Evolutionary conservation across 257 asterid genomes (phyloP), one percentile per base, ranked within the genome.

Genomic region (Capsicum pubescens): DNA sequence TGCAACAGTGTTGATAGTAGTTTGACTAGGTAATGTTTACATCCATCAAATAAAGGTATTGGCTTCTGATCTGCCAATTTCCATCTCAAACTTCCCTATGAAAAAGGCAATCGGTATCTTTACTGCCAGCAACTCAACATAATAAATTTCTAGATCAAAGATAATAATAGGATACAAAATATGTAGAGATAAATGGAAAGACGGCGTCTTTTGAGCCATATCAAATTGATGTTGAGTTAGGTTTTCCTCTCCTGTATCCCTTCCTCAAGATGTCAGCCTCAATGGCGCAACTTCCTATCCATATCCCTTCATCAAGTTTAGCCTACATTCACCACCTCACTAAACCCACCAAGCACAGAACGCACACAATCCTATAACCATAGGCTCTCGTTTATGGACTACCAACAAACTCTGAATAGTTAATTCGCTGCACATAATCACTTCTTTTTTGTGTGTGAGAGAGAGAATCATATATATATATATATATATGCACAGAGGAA

Each of bases 161-260:
- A 68, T 68, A 68, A 68, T 68, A 68, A 68, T 16, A 8, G n/a
- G 77, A 68, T 15, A 3, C 54, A 44, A 68, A 68, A 68, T 36
- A 39, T 8, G 77, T 39, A 39, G 16, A 69, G 32, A 39, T 16
- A 39, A 69, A 69, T 42, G 42, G 54, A 69, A 15, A 39, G 54
- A 39, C 5, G 78, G 32, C 17, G 54, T n/a, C 15, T 39, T 68
- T 68, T 66, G 48, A 66, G 6, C 52, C 52, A 36, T 36, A 68
- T 72, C 42, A 72, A 44, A n/a, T 46, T 46, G 59, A 72, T 11
- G 80, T 72, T n/a, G 80, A 17, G 4, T 46, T 46, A n/a, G 59
- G n/a, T 72, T n/a, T 72, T 68, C 80, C 59, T 72, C 79, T 71
- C 59, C 3, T 72, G 57, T 72, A 6, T 71, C n/a, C 59, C 80